Evolutionary conservation across 2,329 filamentous ascomycete species (phyloP).

Genomic region (Trichoderma semiorbis): DNA sequence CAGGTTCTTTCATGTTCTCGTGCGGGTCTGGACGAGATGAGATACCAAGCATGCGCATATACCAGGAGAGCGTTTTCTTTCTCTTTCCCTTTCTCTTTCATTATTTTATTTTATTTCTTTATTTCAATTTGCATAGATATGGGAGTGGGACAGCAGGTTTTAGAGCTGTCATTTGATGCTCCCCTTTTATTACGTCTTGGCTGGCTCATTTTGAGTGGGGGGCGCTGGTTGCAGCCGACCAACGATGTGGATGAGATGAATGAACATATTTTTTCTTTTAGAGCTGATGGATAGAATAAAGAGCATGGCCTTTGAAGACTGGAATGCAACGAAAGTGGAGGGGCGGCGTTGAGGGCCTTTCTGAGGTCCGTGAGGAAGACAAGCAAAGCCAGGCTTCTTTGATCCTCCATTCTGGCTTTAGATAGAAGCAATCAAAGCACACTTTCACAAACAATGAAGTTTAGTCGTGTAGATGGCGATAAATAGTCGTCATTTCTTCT

Average conservation of each 20-base stretch:
- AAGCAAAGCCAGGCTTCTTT: slow-evolving; percentile 2
- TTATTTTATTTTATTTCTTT: not conserved
- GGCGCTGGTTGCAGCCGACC: not conserved
- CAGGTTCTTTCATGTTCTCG: slow-evolving; percentile 1
- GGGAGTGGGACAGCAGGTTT: not conserved
- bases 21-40: slow-evolving; percentile 1
- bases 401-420: slow-evolving; percentile 3
- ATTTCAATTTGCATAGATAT: not conserved
- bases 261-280: not conserved
- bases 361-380: not conserved
- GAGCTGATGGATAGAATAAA: not conserved
- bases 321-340: slow-evolving; percentile 6
- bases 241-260: slow-evolving; percentile 4
- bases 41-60: slow-evolving; percentile 11
- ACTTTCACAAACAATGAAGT: not conserved
- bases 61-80: slow-evolving; percentile 2
- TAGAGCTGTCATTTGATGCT: not conserved
- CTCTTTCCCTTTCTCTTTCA: not conserved
- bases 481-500: not conserved
- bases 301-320: not conserved
- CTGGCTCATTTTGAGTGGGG: not conserved
- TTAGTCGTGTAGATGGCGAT: not conserved
- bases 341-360: not conserved
- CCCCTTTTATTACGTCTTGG: not conserved
- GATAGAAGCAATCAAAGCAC: slow-evolving; percentile 10